Base-by-base conservation (phyloP, 2,329 filamentous ascomycete species). In the Aspergillus arachidicola region DNA sequence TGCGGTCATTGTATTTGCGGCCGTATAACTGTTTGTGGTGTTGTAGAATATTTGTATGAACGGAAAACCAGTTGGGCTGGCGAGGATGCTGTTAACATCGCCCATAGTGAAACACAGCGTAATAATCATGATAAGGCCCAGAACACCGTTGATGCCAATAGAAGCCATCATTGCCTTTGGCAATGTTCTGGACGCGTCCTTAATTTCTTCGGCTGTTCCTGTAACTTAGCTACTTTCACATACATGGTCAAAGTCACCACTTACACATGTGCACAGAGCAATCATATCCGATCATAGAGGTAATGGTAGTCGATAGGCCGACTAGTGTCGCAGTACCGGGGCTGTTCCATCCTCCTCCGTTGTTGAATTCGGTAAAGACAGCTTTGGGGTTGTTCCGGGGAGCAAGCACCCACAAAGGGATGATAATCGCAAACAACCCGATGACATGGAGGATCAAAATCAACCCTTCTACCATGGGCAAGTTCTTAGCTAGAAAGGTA, bases 31-130 rank as follows among this genome's bases (percentile, higher is more conserved):
- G 1, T 79, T 74, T 2, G 84, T 84, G 1, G 81, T 82, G 41
- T 85, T 80, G 64, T 79, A 79, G 62, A 87, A 87, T 26, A 88
- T 81, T 57, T 86, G 80, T 69, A 89, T 87, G 65, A 87, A 87
- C 0, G 87, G 86, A 55, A 85, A 86, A 1, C 81, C 81, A 0
- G 84, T 85, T 0, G 78, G 77, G 0, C 80, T 81, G 0, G 73
- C 72, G 3, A 85, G 71, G 0, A 83, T 79, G 0, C 69, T 71
- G 12, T 82, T 76, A 12, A 85, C 73, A 60, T 87, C 79, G 2
- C 80, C 80, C 19, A 87, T 76, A 30, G 82, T 85, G 66, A 87
- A 88, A 10, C 85, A 78, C 41, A 86, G 76, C 0, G 84, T 83
- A 16, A 87, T 77, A n/a, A 87, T 69, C 78, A 87, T 85, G n/a